These are phyloP conservation scores for Candida easanensis DNA, from an alignment of 805 yeast species.

Conservation along the genomic window DNA sequence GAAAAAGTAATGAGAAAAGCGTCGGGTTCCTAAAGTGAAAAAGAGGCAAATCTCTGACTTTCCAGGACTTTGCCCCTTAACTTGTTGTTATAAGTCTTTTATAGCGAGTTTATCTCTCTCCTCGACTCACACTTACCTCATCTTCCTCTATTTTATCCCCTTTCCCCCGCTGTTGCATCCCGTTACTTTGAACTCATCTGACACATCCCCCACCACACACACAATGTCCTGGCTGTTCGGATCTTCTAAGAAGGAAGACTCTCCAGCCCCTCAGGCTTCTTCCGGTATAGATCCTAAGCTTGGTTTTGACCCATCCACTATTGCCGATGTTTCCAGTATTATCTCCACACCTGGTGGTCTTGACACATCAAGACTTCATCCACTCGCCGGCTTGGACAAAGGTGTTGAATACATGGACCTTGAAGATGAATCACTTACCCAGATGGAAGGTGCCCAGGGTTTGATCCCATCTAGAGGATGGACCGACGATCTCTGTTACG, in stretches of 20 bases:
- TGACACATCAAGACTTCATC: conserved; percentile 77
- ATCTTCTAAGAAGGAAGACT: conserved; percentile 25
- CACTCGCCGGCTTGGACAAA: conserved; percentile 86
- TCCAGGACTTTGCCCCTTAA: too few species aligned
- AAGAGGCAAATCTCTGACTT: too few species aligned
- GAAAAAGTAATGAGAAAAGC: too few species aligned
- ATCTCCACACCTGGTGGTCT: conserved; percentile 58
- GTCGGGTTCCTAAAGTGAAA: too few species aligned
- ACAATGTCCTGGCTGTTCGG: conserved; percentile 32
- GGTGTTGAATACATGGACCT: conserved; percentile 88
- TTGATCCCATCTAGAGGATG: conserved; percentile 95
- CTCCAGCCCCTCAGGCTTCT: conserved; percentile 15
- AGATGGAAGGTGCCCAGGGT: conserved; percentile 87
- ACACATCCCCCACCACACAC: background rate
- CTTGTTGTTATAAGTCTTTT: too few species aligned
- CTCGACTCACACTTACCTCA: too few species aligned
- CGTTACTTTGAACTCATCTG: background rate
- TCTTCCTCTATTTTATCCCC: too few species aligned
- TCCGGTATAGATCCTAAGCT: conserved; percentile 24
- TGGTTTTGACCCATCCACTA: conserved; percentile 66
- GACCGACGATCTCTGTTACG: conserved; percentile 96
- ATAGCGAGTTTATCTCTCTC: too few species aligned
- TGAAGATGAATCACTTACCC: conserved; percentile 74
- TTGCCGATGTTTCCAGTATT: conserved; percentile 60
- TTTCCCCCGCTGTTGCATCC: too few species aligned